Evolutionary conservation across 495 filamentous ascomycete species (phyloP).

Genomic region (Poronia punctata): DNA sequence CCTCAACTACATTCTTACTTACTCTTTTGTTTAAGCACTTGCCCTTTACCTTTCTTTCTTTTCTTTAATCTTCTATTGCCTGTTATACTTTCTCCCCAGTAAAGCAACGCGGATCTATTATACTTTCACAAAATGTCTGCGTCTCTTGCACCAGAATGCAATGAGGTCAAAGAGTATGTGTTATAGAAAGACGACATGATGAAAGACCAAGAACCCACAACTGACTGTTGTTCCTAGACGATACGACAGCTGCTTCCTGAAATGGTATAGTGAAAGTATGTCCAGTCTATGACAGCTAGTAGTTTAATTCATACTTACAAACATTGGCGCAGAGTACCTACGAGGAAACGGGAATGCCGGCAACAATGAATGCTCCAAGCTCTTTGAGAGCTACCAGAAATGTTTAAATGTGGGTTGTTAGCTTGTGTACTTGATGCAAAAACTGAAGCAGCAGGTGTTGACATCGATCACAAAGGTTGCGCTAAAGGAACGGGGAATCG

Average conservation of each 20-base stretch:
- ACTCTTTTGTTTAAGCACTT: too few relatives aligned
- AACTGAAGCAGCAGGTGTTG: constrained; percentile 4
- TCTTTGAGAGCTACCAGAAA: constrained; percentile 79
- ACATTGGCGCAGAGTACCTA: constrained; percentile 62
- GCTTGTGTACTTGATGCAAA: neutral
- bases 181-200: neutral
- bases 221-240: constrained; percentile 42
- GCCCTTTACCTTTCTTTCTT: too few relatives aligned
- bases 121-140: constrained; percentile 43
- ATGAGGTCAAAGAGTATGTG: constrained; percentile 81
- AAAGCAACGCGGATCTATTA: too few relatives aligned
- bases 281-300: constrained; percentile 9
- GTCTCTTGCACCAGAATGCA: constrained; percentile 62
- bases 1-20: too few relatives aligned
- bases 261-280: constrained; percentile 95
- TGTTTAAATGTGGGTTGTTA: constrained; percentile 61
- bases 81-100: too few relatives aligned
- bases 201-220: neutral
- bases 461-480: constrained; percentile 49
- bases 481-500: constrained; percentile 77
- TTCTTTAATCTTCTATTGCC: too few relatives aligned
- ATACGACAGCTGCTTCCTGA: constrained; percentile 89
- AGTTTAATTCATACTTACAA: constrained; percentile 3
- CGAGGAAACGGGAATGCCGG: constrained; percentile 60
- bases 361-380: constrained; percentile 72